These are phyloP conservation scores for Lachnellula occidentalis DNA, from an alignment of 2,329 filamentous ascomycete genomes.

Conservation along the genomic window DNA sequence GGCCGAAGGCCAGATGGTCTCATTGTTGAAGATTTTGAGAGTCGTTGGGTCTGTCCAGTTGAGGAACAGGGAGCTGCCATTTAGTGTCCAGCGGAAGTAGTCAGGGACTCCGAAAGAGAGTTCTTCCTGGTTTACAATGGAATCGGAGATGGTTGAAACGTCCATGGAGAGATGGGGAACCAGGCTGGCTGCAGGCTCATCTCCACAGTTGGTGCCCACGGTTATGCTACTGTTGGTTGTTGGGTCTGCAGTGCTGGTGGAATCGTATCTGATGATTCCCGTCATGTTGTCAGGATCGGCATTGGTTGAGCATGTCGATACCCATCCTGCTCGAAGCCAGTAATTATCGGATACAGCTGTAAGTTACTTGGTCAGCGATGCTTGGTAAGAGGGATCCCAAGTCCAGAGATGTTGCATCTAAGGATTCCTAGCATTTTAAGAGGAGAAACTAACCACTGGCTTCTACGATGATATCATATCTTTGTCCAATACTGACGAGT, in stretches of 20 bases:
- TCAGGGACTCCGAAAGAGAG: conserved; percentile 17
- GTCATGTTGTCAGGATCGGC: conserved; percentile 43
- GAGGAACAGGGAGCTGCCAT: conserved; percentile 41
- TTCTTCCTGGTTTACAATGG: conserved; percentile 10
- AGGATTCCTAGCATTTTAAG: too few species aligned
- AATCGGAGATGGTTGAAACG: conserved; percentile 15
- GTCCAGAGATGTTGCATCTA: too few species aligned
- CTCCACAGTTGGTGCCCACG: conserved; percentile 23
- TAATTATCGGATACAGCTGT: conserved; percentile 42
- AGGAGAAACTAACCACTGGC: conserved; percentile 36
- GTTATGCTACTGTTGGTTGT: conserved; percentile 22
- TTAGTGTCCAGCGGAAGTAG: conserved; percentile 45
- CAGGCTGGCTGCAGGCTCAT: conserved; percentile 26
- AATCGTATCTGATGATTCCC: conserved; percentile 37
- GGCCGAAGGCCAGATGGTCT: conserved; percentile 25
- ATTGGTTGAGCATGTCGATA: conserved; percentile 53
- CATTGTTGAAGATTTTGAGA: conserved; percentile 28
- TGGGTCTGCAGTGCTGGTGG: conserved; percentile 30
- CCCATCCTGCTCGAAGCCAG: conserved; percentile 44
- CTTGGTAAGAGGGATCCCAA: neutral
- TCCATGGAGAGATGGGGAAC: conserved; percentile 26
- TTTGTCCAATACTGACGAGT: conserved; percentile 53
- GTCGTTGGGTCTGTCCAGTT: conserved; percentile 44
- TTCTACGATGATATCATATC: conserved; percentile 41
- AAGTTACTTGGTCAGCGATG: neutral